phyloP scores from a whole-genome alignment of 176 grass and related monocot genomes.

The Areca catechu region DNA sequence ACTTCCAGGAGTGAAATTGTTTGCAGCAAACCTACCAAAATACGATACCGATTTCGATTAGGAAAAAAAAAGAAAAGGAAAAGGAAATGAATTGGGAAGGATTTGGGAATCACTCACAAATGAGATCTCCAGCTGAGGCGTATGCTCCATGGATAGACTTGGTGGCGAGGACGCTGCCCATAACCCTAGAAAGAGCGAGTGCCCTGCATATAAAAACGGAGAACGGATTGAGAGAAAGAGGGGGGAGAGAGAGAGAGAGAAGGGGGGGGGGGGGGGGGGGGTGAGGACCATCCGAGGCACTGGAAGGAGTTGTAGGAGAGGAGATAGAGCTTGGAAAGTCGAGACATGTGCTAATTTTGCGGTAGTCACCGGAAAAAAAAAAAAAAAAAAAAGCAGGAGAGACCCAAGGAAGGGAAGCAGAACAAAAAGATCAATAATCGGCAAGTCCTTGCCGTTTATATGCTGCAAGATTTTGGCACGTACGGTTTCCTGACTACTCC shows the following conservation, averaged over 20 bases:
- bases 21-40: conserved; percentile 52
- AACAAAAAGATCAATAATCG: no score
- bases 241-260: not conserved
- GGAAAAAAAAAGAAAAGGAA: not conserved
- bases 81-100: not conserved
- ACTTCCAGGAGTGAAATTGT: conserved; percentile 55
- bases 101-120: conserved; percentile 30
- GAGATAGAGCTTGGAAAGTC: conserved; percentile 47
- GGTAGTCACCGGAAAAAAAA: no score
- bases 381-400: no score
- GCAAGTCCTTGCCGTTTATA: no score
- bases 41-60: not conserved
- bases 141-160: conserved; percentile 35
- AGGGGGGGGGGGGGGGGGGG: not conserved
- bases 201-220: conserved; percentile 36
- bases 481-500: no score
- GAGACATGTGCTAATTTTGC: conserved; percentile 21
- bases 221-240: not conserved
- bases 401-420: no score
- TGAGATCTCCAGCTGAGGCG: conserved; percentile 53
- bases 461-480: no score
- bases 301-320: conserved; percentile 84
- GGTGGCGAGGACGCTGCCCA: conserved; percentile 23
- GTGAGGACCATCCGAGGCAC: conserved; percentile 50
- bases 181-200: conserved; percentile 43